Conservation (phyloP, 2,329 filamentous ascomycete species). For the Teratosphaeria zuluensis region DNA sequence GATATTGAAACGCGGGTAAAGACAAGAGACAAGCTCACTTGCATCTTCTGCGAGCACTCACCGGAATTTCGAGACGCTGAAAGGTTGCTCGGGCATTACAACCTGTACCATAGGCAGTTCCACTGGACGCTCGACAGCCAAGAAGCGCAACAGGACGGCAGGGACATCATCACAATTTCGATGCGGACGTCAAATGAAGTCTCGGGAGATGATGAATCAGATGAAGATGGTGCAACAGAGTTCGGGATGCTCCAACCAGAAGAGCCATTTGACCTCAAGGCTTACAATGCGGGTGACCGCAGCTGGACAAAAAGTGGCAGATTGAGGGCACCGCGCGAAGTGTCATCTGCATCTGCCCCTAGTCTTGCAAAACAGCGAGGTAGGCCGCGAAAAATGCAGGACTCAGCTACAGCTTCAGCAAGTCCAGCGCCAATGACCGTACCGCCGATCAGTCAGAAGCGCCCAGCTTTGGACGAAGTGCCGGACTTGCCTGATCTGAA, state of each 20-base stretch:
- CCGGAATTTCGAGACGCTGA: constrained; percentile 15
- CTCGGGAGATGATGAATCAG: constrained; percentile 7
- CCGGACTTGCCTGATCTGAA: constrained; percentile 9
- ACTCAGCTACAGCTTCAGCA: background rate
- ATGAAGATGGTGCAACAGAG: constrained; percentile 20
- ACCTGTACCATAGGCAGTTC: constrained; percentile 28
- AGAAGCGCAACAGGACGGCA: constrained; percentile 9
- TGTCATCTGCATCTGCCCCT: background rate
- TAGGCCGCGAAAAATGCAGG: background rate
- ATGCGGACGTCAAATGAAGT: constrained; percentile 1
- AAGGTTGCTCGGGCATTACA: constrained; percentile 26
- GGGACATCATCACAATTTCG: background rate
- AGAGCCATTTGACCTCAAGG: constrained; percentile 25
- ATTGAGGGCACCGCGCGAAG: background rate
- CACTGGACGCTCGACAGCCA: constrained; percentile 24
- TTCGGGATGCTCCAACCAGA: constrained; percentile 25
- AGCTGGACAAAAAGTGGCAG: constrained; percentile 14
- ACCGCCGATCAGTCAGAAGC: background rate
- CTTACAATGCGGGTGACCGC: constrained; percentile 27
- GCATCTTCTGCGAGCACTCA: constrained; percentile 15
- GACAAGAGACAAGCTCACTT: constrained; percentile 11
- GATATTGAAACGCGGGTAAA: constrained; percentile 1
- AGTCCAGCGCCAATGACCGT: background rate
- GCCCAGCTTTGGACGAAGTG: constrained; percentile 13
- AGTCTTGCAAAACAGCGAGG: background rate